Evolutionary conservation across 2,329 filamentous ascomycete genomes (phyloP).

Genomic region (Curvularia sp.): DNA sequence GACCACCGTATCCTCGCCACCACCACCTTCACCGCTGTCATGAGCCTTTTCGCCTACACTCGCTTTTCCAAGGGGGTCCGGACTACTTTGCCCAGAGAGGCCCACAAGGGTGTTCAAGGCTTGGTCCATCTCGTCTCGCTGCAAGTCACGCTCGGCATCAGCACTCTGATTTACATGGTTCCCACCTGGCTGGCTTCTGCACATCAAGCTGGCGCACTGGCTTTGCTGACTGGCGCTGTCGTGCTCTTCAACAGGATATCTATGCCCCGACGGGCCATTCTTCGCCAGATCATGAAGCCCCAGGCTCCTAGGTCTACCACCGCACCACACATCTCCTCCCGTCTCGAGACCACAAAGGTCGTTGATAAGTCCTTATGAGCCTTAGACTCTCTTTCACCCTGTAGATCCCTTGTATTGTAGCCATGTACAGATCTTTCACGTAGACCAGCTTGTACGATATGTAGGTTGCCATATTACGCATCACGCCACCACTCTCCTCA

Average conservation of each 20-base stretch:
- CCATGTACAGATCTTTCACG: constrained; percentile 1
- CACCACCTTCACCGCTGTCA: constrained; percentile 82
- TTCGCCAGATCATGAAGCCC: constrained; percentile 40
- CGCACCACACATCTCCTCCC: constrained; percentile 30
- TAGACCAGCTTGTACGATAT: constrained; percentile 14
- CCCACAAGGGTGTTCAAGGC: constrained; percentile 76
- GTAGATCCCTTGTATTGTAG: constrained; percentile 8
- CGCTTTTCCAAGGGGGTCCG: constrained; percentile 72
- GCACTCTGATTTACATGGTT: constrained; percentile 91
- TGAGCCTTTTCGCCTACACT: constrained; percentile 81
- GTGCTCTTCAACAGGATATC: constrained; percentile 70
- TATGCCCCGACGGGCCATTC: constrained; percentile 42
- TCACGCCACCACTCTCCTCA: background rate
- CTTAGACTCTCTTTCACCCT: background rate
- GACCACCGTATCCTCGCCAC: constrained; percentile 93
- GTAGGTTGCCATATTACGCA: constrained; percentile 5
- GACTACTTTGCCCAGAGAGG: constrained; percentile 61
- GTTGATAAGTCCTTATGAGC: constrained; percentile 26
- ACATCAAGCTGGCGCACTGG: constrained; percentile 90
- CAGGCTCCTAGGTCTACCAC: constrained; percentile 23
- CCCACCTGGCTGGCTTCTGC: constrained; percentile 85
- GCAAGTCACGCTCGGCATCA: constrained; percentile 87
- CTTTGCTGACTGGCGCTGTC: constrained; percentile 80
- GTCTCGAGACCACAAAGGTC: constrained; percentile 28
- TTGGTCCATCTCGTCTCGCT: constrained; percentile 81